These are phyloP conservation scores for Saxophila tyrrhenica DNA, from an alignment of 495 filamentous ascomycete genomes.

Conservation along the genomic window DNA sequence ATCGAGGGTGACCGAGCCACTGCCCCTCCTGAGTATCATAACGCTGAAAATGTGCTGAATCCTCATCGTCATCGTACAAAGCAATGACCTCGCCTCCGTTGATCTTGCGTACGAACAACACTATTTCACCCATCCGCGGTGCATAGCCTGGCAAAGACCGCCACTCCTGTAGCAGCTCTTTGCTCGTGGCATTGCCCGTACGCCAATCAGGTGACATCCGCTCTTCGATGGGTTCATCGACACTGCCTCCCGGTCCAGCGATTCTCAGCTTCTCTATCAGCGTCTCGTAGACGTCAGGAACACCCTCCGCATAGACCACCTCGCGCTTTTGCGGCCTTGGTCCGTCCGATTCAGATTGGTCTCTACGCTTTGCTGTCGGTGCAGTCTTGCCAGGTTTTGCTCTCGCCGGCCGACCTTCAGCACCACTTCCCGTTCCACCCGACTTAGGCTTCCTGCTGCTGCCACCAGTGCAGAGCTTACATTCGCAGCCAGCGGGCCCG, in stretches of 20 bases:
- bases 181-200: slow-evolving; percentile 33
- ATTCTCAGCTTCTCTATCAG: slow-evolving; percentile 40
- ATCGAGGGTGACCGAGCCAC: slow-evolving; percentile 32
- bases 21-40: slow-evolving; percentile 24
- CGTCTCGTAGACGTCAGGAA: slow-evolving; percentile 40
- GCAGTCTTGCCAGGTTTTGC: background rate
- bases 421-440: background rate
- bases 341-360: slow-evolving; percentile 2
- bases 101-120: slow-evolving; percentile 40
- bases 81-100: slow-evolving; percentile 26
- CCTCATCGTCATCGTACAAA: slow-evolving; percentile 7
- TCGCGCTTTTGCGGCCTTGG: slow-evolving; percentile 14
- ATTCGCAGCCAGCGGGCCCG: slow-evolving; percentile 30
- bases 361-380: background rate
- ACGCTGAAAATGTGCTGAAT: slow-evolving; percentile 24
- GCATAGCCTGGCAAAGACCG: slow-evolving; percentile 39
- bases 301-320: slow-evolving; percentile 35
- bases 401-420: background rate
- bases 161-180: slow-evolving; percentile 22
- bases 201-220: slow-evolving; percentile 43
- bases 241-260: slow-evolving; percentile 13
- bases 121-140: slow-evolving; percentile 46
- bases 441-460: background rate
- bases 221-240: slow-evolving; percentile 40
- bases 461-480: slow-evolving; percentile 25